Base-by-base conservation (phyloP, 169 alveolate species). In the Haemoproteus tartakovskyi region DNA sequence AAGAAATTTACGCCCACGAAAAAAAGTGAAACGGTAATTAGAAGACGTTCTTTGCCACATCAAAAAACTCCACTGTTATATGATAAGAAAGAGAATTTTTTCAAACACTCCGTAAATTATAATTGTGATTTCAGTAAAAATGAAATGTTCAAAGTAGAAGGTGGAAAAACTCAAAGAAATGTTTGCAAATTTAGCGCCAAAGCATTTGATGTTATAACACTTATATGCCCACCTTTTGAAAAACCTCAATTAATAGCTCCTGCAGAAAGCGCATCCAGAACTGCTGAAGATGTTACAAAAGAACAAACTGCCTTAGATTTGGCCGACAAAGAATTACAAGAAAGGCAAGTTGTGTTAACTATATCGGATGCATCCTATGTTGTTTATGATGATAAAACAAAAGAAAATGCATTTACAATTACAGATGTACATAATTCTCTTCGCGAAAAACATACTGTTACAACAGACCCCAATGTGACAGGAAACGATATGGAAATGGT, bases 191-290 rank as follows among this genome's bases (percentile, higher is more conserved):
- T 67, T 3, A 22, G 56, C 56, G 82, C 82, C 11, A 52, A 47
- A 4, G 40, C 47, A 2, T 12, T 67, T 3, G 82, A 67, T 41
- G 50, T 67, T 2, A 38, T 67, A 11, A 67, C 82, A 11, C 9
- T 67, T 26, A 67, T 54, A 54, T 67, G 82, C 2, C 70, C 70
- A 2, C 50, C 33, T 11, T n/a, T n/a, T n/a, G n/a, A n/a, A n/a
- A n/a, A n/a, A n/a, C n/a, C n/a, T n/a, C n/a, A n/a, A n/a, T n/a
- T n/a, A n/a, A n/a, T n/a, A n/a, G n/a, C n/a, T n/a, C n/a, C n/a
- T n/a, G n/a, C n/a, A n/a, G n/a, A n/a, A n/a, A n/a, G n/a, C n/a
- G n/a, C n/a, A n/a, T n/a, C n/a, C n/a, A n/a, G n/a, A n/a, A n/a
- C n/a, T n/a, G n/a, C n/a, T n/a, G n/a, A n/a, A n/a, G n/a, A n/a